Percentiles rank a stretch among this genome's conserved stretches.
phyloP scores from a whole-genome alignment of 352 stramenopile genomes.

The Aphanomyces invadans region DNA sequence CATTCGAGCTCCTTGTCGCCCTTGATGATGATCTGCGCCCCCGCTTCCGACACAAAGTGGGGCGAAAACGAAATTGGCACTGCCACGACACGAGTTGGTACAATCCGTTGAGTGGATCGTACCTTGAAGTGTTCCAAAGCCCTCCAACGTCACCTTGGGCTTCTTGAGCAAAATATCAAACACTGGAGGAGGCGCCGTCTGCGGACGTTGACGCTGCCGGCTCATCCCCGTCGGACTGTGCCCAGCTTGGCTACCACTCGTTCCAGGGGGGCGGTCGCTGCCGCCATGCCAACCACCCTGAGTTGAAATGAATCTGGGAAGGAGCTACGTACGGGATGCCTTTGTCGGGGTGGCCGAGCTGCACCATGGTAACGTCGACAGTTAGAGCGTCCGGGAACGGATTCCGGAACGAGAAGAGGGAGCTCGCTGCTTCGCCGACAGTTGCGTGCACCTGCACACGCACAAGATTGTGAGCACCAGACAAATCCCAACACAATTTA shows the following conservation, averaged over 20 bases:
- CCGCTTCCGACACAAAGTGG: constrained; percentile 51
- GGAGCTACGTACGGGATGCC: neutral
- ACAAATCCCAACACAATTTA: neutral
- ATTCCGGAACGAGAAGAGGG: constrained; percentile 90
- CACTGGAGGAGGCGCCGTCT: constrained; percentile 23
- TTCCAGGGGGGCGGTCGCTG: neutral
- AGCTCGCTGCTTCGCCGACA: constrained; percentile 73
- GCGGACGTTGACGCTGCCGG: neutral
- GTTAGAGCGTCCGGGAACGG: constrained; percentile 77
- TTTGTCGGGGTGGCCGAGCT: constrained; percentile 26
- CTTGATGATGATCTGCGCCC: constrained; percentile 58
- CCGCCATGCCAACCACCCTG: neutral
- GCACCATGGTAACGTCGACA: constrained; percentile 69
- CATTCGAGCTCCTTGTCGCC: constrained; percentile 70
- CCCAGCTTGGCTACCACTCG: neutral
- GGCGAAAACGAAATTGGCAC: constrained; percentile 89
- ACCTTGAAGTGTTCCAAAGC: constrained; percentile 70
- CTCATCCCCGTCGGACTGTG: neutral
- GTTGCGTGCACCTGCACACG: constrained; percentile 37
- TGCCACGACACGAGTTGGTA: neutral
- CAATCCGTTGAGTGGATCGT: neutral
- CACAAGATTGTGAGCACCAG: neutral
- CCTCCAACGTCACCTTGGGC: constrained; percentile 69
- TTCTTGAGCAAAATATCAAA: constrained; percentile 77
- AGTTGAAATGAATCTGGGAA: neutral